phyloP scores from a whole-genome alignment of 1,284 basidiomycete species.

The Microbotryum saponariae region DNA sequence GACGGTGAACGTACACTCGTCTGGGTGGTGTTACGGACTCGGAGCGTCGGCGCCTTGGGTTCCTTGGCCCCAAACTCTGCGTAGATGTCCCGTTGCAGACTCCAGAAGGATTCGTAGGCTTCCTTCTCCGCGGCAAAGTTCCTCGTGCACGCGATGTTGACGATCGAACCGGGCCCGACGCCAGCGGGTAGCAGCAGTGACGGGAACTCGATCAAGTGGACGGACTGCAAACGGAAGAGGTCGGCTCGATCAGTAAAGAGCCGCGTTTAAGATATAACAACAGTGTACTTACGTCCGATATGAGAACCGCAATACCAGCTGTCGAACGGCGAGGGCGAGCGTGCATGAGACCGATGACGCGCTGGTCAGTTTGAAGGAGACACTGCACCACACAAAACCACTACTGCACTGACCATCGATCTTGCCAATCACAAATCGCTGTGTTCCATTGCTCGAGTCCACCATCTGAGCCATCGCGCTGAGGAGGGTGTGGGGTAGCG shows the following conservation, averaged over 20 bases:
- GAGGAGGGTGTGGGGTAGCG: no score
- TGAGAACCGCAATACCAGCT: slow-evolving; percentile 35
- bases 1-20: slow-evolving; percentile 53
- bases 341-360: not conserved
- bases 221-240: slow-evolving; percentile 34
- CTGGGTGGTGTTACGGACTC: slow-evolving; percentile 88
- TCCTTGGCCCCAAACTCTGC: slow-evolving; percentile 60
- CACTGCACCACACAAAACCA: not conserved
- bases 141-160: slow-evolving; percentile 84
- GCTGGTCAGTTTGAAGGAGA: not conserved
- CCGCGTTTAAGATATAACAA: not conserved
- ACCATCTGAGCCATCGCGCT: no score
- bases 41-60: slow-evolving; percentile 57
- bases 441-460: not conserved
- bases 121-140: slow-evolving; percentile 71
- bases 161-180: slow-evolving; percentile 84
- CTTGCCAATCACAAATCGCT: slow-evolving; percentile 26
- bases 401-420: slow-evolving; percentile 23
- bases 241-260: not conserved
- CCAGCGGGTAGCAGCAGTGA: slow-evolving; percentile 84
- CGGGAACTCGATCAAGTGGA: slow-evolving; percentile 88
- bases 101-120: slow-evolving; percentile 70
- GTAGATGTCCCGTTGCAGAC: slow-evolving; percentile 69
- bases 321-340: not conserved
- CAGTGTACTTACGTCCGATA: slow-evolving; percentile 24